Base-by-base conservation (phyloP, 2,329 filamentous ascomycete species). In the Aspergillus carbonarius region DNA sequence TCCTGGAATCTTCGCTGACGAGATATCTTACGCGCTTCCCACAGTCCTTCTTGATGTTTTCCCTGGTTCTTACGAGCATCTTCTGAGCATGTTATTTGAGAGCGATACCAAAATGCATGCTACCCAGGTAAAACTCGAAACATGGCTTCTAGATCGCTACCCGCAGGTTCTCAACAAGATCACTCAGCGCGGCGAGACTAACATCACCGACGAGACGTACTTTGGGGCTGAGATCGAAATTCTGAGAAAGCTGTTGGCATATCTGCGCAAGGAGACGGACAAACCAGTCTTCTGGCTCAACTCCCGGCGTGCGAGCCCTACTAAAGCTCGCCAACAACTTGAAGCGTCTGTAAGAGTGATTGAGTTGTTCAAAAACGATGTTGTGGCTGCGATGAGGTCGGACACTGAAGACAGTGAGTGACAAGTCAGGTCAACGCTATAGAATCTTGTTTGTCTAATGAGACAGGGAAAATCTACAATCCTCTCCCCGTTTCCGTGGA, bases 111-210 rank as follows among this genome's bases (percentile, higher is more conserved):
- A 82, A 50, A 86, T 90, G 60, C 84, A 86, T 63, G 83, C 85
- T 64, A 85, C 89, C 50, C 88, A 90, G 70, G 73, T 78, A 5
- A 85, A 88, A 54, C 76, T 91, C 50, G 82, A 85, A 48, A 75
- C 79, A 40, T 90, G 87, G 87, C 83, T 85, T 49, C 83, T 87
- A 60, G 78, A 81, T 54, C 74, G 55, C 20, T 65, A 61, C 39
- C 46, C 57, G 3, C 37, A 44, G n/a, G 27, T 47, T 35, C n/a
- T 23, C 25, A 20, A 54, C 10, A 37, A 39, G 2, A 48, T 54
- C 17, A 34, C 39, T 35, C 23, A 35, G 9, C 60, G 53, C 15
- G 49, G 5, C 32, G 44, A 55, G 8, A 58, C 48, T 1, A 59
- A 57, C 18, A 57, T 60, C 9, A 49, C 44, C 0, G 65, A 69